A percentile compares a stretch with the other conserved stretches of the same genome.
Evolutionary conservation across 805 yeast species (phyloP).

Genomic region (Saturnispora saitoi): DNA sequence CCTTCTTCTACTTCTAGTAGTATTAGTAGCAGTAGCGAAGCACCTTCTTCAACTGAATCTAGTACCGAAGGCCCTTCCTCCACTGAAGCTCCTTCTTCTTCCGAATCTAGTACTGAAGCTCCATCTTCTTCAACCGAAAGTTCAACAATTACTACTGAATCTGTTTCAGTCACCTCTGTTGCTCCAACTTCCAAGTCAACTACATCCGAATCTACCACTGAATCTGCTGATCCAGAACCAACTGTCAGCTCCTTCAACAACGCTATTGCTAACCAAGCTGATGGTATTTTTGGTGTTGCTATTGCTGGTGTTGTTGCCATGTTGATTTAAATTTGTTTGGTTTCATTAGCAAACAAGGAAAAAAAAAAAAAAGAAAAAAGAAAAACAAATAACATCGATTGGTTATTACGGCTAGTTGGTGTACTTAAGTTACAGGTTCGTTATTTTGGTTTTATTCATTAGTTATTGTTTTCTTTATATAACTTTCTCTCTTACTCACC

Average conservation of each 20-base stretch:
- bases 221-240: conserved; percentile 16
- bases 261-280: conserved; percentile 22
- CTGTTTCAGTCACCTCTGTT: conserved; percentile 1
- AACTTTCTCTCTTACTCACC: neutral
- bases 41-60: conserved; percentile 2
- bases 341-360: neutral
- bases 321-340: conserved; percentile 10
- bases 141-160: neutral
- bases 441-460: conserved; percentile 2
- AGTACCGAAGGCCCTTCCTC: conserved; percentile 15
- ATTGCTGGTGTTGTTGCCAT: conserved; percentile 16
- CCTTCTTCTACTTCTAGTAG: too few species aligned
- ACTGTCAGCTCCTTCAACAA: conserved; percentile 13
- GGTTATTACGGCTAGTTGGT: conserved; percentile 1
- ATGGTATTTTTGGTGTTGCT: conserved; percentile 23
- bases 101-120: conserved; percentile 26
- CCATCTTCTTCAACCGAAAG: conserved; percentile 6
- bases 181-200: conserved; percentile 23
- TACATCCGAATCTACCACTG: conserved; percentile 11
- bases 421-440: neutral
- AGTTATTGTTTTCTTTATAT: neutral
- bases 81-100: conserved; percentile 25
- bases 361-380: neutral
- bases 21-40: too few species aligned
- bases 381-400: neutral